Base-by-base conservation (phyloP, 164 flowering plant species). In the Aristolochia contorta region DNA sequence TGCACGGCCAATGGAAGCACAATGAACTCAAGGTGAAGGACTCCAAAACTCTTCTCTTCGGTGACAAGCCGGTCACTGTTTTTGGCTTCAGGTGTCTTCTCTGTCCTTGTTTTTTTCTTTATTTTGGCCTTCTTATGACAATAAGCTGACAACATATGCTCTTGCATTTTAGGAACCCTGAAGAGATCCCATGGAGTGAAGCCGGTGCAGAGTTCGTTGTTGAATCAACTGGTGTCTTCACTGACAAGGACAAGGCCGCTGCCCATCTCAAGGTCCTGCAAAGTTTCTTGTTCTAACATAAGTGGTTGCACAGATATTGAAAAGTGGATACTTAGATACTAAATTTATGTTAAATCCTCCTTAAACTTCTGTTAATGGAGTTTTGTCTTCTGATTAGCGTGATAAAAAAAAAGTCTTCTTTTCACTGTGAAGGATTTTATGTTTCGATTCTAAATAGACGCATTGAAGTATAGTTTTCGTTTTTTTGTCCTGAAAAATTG, bases 1-100 rank as follows among this genome's bases (percentile, higher is more conserved):
- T 83, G 56, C 92, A 90, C 45, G 97, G 97, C 19, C 85, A 74
- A 48, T 88, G 92, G 92, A 89, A 88, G 70, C 82, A 88, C 30
- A 64, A 73, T 43, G 93, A 86, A 14, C 14, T 87, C 18, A 84
- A 76, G 69, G 80, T 86, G 19, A 78, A 79, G 83, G 97, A 91
- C 60, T 57, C 74, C 0, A 86, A 91, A 61, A 86, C 96, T 20
- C 88, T 91, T 73, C 91, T 88, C 57, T 88, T 91, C 64, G 96
- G 86, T 19, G 88, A 81, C 66, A 84, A 82, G 71, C 62, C 84
- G 22, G 96, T 91, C 20, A 32, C 85, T 24, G 87, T 91, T 14
- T 87, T 91, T 43, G 96, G 86, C 16, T 3, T 62, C 58, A 87
- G 92, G 97, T 33, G 25, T 27, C 18, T 61, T 33, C 21, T 61